A percentile compares a stretch with the other conserved stretches of the same genome.
phyloP scores from a whole-genome alignment of 1,284 basidiomycete genomes.

The Trametes sp. region DNA sequence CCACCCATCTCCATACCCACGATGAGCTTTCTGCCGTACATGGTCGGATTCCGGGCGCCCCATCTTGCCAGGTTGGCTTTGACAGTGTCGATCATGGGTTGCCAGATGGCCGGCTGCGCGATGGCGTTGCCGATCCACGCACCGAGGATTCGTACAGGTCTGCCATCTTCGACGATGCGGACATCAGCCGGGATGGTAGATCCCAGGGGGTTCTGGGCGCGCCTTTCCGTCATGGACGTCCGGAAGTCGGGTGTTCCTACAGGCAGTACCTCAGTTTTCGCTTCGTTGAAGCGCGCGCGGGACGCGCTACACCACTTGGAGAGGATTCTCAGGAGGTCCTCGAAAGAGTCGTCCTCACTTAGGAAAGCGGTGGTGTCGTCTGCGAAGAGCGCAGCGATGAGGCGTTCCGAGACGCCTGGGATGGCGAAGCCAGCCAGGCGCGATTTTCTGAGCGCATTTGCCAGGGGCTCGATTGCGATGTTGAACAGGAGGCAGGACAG shows the following conservation, averaged over 20 bases:
- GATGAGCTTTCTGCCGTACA: slow-evolving; percentile 22
- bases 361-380: not conserved
- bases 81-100: not conserved
- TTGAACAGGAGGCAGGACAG: not conserved
- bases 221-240: not conserved
- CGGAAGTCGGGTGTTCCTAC: not conserved
- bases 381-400: not conserved
- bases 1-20: slow-evolving; percentile 22
- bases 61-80: slow-evolving; percentile 15
- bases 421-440: not conserved
- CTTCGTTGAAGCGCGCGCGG: slow-evolving; percentile 2
- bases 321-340: not conserved
- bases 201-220: too few species aligned
- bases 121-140: not conserved
- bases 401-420: not conserved
- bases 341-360: not conserved
- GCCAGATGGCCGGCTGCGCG: not conserved
- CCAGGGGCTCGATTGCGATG: not conserved
- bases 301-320: slow-evolving; percentile 2
- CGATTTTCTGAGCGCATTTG: not conserved
- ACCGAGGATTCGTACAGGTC: not conserved
- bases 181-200: not conserved
- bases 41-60: slow-evolving; percentile 16
- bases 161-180: not conserved
- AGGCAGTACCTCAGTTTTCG: slow-evolving; percentile 2